A percentile compares a stretch with the other conserved stretches of the same genome.
phyloP scores from a whole-genome alignment of 495 filamentous ascomycete species.

The Neurospora discreta region DNA sequence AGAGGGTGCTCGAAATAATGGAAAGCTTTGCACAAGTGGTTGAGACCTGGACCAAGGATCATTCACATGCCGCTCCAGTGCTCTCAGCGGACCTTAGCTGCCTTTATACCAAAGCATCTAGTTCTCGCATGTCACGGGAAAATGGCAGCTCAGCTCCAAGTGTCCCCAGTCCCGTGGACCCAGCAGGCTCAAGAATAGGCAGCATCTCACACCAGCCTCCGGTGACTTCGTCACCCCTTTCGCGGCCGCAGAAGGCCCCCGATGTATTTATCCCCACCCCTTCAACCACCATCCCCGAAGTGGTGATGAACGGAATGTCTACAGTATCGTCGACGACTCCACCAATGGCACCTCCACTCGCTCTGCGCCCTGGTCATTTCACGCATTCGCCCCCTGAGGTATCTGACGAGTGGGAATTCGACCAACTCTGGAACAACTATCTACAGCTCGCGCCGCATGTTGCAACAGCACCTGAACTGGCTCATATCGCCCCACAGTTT shows the following conservation, averaged over 20 bases:
- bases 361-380: constrained; percentile 7
- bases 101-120: constrained; percentile 12
- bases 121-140: constrained; percentile 3
- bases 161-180: neutral
- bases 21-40: constrained; percentile 49
- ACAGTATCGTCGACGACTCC: neutral
- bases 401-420: constrained; percentile 44
- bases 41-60: constrained; percentile 27
- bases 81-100: constrained; percentile 29
- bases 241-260: constrained; percentile 6
- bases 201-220: constrained; percentile 8
- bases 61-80: constrained; percentile 24
- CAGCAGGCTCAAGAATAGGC: neutral
- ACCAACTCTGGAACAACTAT: constrained; percentile 42
- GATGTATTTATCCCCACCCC: constrained; percentile 10
- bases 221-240: constrained; percentile 9
- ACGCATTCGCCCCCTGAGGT: constrained; percentile 11
- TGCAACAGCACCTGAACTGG: constrained; percentile 3
- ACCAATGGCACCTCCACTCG: neutral
- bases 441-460: constrained; percentile 18
- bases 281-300: constrained; percentile 1
- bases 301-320: constrained; percentile 13
- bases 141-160: neutral
- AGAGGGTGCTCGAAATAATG: constrained; percentile 52
- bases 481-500: constrained; percentile 12